Evolutionary conservation across 176 grass and related monocot genomes (phyloP).

Genomic region (Cenchrus fungigraminus): DNA sequence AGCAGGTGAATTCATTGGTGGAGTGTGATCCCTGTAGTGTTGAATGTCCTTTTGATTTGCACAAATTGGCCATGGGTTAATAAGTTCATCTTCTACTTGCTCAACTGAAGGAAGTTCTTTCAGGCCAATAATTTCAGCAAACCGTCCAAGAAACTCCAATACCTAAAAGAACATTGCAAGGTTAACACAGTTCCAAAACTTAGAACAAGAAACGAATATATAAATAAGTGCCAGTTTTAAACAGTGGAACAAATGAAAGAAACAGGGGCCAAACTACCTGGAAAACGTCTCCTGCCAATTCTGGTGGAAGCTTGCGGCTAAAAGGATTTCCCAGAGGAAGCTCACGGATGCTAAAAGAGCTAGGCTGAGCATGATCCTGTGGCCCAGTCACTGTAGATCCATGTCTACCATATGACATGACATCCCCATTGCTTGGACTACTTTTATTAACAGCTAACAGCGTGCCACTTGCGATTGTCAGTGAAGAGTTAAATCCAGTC

Average conservation of each 20-base stretch:
- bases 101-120: slow-evolving; percentile 88
- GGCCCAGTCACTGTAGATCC: slow-evolving; percentile 38
- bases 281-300: slow-evolving; percentile 82
- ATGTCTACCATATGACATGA: slow-evolving; percentile 52
- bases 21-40: slow-evolving; percentile 48
- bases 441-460: slow-evolving; percentile 61
- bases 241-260: slow-evolving; percentile 33
- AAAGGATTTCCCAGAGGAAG: slow-evolving; percentile 70
- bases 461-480: slow-evolving; percentile 79
- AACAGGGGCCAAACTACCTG: slow-evolving; percentile 70
- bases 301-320: slow-evolving; percentile 77
- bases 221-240: slow-evolving; percentile 35
- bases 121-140: slow-evolving; percentile 76
- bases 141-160: slow-evolving; percentile 82
- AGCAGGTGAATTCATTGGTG: slow-evolving; percentile 49
- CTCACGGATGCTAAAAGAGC: slow-evolving; percentile 42
- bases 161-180: slow-evolving; percentile 63
- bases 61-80: slow-evolving; percentile 85
- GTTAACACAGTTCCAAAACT: slow-evolving; percentile 31
- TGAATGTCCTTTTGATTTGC: slow-evolving; percentile 55
- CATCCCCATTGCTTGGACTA: slow-evolving; percentile 45
- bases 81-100: slow-evolving; percentile 92
- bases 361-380: slow-evolving; percentile 49
- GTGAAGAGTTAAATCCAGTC: slow-evolving; percentile 57
- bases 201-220: slow-evolving; percentile 45